Evolutionary conservation across 192 early-diverging fungal species (phyloP).

Genomic region (Glomus cerebriforme): DNA sequence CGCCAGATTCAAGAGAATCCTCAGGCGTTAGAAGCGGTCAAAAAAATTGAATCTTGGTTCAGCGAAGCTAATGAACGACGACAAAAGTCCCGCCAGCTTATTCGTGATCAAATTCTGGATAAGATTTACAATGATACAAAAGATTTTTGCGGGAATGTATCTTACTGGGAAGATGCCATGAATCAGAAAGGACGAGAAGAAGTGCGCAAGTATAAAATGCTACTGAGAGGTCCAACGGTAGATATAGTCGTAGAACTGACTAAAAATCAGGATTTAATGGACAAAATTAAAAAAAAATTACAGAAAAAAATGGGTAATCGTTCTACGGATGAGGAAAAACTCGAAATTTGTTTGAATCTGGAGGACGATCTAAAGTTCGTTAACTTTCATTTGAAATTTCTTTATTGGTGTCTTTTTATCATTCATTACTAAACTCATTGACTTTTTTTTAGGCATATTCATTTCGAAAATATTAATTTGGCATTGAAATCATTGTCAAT

Average conservation of each 20-base stretch:
- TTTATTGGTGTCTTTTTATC: neutral
- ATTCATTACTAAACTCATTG: neutral
- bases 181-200: neutral
- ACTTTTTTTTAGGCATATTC: conserved; percentile 17
- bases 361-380: conserved; percentile 14
- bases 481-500: conserved; percentile 4
- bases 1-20: neutral
- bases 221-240: conserved; percentile 7
- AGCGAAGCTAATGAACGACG: neutral
- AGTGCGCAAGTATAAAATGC: conserved; percentile 3
- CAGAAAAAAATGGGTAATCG: neutral
- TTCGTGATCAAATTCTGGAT: neutral
- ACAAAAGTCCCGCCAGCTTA: neutral
- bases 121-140: conserved; percentile 14
- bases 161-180: neutral
- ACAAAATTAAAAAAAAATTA: conserved; percentile 5
- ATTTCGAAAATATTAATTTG: conserved; percentile 16
- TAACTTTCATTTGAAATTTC: neutral
- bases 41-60: conserved; percentile 9
- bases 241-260: neutral
- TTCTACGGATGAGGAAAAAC: neutral
- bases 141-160: neutral
- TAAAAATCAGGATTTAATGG: neutral
- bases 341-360: conserved; percentile 3
- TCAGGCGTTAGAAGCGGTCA: neutral